Conservation (phyloP, 2,329 filamentous ascomycete species). For the Diaporthe eres region DNA sequence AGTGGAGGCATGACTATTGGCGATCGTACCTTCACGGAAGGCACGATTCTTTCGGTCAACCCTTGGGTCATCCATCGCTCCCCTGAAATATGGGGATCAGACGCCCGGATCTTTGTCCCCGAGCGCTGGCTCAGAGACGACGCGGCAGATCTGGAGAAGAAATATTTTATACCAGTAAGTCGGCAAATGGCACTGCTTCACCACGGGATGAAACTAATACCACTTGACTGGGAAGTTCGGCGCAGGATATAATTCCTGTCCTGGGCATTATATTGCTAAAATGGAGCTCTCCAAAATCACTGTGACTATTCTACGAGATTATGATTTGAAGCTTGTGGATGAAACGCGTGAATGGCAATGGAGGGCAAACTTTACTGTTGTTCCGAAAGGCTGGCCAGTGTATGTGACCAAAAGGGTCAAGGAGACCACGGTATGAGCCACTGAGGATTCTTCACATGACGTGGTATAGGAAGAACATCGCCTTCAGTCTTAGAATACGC, state of each 20-base stretch:
- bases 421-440: not conserved
- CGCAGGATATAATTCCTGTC: slow-evolving; percentile 26
- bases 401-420: slow-evolving; percentile 37
- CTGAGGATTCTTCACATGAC: not conserved
- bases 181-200: not conserved
- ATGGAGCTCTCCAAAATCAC: slow-evolving; percentile 30
- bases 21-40: slow-evolving; percentile 46
- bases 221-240: slow-evolving; percentile 16
- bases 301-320: slow-evolving; percentile 21
- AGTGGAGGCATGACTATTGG: slow-evolving; percentile 47
- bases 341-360: slow-evolving; percentile 46
- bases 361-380: slow-evolving; percentile 46
- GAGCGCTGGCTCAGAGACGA: slow-evolving; percentile 45
- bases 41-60: slow-evolving; percentile 48
- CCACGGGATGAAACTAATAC: not conserved
- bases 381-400: slow-evolving; percentile 46
- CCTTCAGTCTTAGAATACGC: not conserved
- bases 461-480: not conserved
- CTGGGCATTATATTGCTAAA: slow-evolving; percentile 16
- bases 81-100: slow-evolving; percentile 45
- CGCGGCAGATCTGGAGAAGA: slow-evolving; percentile 41
- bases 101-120: slow-evolving; percentile 44
- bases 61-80: slow-evolving; percentile 48
- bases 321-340: slow-evolving; percentile 44
- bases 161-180: slow-evolving; percentile 46